phyloP scores from a whole-genome alignment of 805 yeast species.

The Wickerhamiella domercqiae region DNA sequence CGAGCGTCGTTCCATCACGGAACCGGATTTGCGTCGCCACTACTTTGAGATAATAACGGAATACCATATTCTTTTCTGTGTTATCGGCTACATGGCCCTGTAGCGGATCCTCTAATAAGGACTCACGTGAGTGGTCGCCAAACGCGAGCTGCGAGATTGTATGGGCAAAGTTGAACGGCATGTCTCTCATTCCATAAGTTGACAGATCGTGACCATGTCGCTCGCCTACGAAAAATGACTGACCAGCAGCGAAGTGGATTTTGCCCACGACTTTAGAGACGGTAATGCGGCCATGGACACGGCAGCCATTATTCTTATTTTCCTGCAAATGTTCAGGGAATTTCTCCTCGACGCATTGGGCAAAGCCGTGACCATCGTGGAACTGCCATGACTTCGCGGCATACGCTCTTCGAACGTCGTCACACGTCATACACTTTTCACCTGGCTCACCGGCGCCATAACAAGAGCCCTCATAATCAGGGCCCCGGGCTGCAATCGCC shows the following conservation, averaged over 20 bases:
- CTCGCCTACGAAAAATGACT: constrained; percentile 40
- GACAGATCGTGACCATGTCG: constrained; percentile 75
- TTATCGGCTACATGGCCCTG: constrained; percentile 34
- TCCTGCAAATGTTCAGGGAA: constrained; percentile 49
- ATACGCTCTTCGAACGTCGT: constrained; percentile 65
- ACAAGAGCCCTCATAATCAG: constrained; percentile 71
- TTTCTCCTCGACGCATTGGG: constrained; percentile 83
- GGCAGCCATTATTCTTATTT: constrained; percentile 70
- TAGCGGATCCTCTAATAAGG: constrained; percentile 11
- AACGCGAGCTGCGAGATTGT: constrained; percentile 66
- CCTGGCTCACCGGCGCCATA: constrained; percentile 41
- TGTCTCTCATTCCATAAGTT: constrained; percentile 39
- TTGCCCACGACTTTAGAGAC: constrained; percentile 82
- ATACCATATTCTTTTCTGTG: constrained; percentile 44
- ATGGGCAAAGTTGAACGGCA: constrained; percentile 63
- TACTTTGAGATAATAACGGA: constrained; percentile 70
- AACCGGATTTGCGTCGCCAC: constrained; percentile 79
- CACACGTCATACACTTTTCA: constrained; percentile 67
- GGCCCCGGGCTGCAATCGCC: constrained; percentile 18
- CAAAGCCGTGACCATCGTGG: constrained; percentile 71
- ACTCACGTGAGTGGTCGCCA: constrained; percentile 43
- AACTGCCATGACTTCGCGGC: constrained; percentile 72
- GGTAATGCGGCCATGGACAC: constrained; percentile 61
- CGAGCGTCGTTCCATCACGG: constrained; percentile 37
- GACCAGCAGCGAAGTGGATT: constrained; percentile 93